A percentile compares a stretch with the other conserved stretches of the same genome.
Evolutionary conservation across 129 eudicot genomes (phyloP).

Genomic region (Flaveria bidentis): DNA sequence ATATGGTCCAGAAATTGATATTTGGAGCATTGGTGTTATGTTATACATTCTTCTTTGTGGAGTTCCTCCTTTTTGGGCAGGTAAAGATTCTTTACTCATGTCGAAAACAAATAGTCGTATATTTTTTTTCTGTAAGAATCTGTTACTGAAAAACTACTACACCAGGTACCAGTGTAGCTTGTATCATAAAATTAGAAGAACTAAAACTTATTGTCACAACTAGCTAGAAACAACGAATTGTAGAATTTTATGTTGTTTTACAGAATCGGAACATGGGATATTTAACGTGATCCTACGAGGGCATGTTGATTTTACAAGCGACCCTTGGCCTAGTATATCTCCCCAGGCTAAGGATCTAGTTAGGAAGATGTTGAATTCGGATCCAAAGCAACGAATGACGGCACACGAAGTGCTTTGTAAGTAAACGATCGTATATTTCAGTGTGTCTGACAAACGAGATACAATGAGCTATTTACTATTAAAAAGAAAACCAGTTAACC

Average conservation of each 20-base stretch:
- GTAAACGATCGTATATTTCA: constrained; percentile 1
- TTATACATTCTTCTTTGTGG: constrained; percentile 79
- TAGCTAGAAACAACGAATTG: neutral
- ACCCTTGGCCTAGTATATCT: constrained; percentile 77
- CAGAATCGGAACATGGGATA: constrained; percentile 83
- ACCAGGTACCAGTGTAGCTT: too few relatives aligned
- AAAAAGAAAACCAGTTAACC: too few relatives aligned
- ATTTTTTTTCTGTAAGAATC: too few relatives aligned
- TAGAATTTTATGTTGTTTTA: neutral
- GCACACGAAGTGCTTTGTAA: constrained; percentile 78
- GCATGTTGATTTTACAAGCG: constrained; percentile 64
- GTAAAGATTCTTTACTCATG: constrained; percentile 29
- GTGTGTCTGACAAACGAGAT: neutral
- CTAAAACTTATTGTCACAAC: neutral
- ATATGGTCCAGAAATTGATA: constrained; percentile 93
- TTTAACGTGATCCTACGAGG: constrained; percentile 71
- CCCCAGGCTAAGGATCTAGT: constrained; percentile 73
- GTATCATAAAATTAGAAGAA: neutral
- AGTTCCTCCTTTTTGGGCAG: constrained; percentile 96
- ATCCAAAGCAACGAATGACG: constrained; percentile 75
- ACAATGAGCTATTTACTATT: too few relatives aligned
- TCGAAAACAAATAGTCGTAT: neutral
- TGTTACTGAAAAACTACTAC: too few relatives aligned
- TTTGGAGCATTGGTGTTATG: constrained; percentile 91
- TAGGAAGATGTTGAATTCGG: constrained; percentile 67